Conservation (phyloP, 306 rosid genomes). For the Rubus idaeus region DNA sequence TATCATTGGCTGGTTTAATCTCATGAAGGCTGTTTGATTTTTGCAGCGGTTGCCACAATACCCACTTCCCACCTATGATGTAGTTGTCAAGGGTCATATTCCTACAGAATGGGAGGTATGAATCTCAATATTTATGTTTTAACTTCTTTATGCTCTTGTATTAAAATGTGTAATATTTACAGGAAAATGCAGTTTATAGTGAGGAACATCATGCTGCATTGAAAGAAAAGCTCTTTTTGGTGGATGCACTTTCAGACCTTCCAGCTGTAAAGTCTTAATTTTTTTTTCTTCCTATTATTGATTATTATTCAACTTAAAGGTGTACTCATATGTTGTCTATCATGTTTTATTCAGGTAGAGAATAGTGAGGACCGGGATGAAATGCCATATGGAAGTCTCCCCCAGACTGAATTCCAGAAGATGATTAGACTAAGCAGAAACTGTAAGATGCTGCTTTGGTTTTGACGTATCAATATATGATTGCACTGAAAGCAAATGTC, state of each 20-base stretch:
- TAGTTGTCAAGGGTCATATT: conserved; percentile 58
- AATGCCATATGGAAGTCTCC: conserved; percentile 46
- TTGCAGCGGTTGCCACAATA: conserved; percentile 73
- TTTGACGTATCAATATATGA: neutral
- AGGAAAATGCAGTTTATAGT: conserved; percentile 51
- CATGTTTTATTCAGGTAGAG: conserved; percentile 40
- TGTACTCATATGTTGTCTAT: neutral
- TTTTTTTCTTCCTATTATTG: neutral
- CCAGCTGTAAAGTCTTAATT: conserved; percentile 43
- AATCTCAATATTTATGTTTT: neutral
- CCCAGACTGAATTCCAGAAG: conserved; percentile 60
- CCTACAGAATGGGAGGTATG: conserved; percentile 76
- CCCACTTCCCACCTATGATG: conserved; percentile 84
- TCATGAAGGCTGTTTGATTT: neutral
- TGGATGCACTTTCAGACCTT: conserved; percentile 79
- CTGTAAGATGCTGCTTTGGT: conserved; percentile 35
- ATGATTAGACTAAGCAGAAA: conserved; percentile 48
- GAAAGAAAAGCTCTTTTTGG: conserved; percentile 45
- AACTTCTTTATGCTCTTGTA: neutral
- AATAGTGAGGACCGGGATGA: conserved; percentile 56
- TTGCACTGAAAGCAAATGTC: conserved; percentile 11
- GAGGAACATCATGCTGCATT: conserved; percentile 35
- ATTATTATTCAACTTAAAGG: neutral
- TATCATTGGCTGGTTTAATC: neutral
- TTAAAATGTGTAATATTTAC: conserved; percentile 8